Percentiles rank a stretch among this genome's conserved stretches.
Conservation (phyloP, 2,329 filamentous ascomycete species). For the Cladophialophora immunda region DNA sequence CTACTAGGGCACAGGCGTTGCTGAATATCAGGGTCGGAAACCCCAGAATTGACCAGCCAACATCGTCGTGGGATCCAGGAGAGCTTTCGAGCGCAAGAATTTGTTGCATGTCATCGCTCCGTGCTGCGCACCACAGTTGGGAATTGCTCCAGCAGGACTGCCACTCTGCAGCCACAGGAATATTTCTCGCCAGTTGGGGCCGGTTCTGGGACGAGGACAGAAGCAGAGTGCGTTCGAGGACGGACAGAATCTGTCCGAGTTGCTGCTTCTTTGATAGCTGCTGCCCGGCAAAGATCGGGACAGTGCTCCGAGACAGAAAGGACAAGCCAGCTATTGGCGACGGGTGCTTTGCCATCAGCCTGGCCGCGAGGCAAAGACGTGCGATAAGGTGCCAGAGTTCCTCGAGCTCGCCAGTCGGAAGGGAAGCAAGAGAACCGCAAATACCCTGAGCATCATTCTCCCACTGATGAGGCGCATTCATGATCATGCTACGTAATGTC, state of each 20-base stretch:
- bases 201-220: too few species aligned
- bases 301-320: not conserved
- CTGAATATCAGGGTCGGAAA: conserved; percentile 22
- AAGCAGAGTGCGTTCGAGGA: too few species aligned
- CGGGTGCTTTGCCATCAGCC: not conserved
- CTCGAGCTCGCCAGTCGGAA: not conserved
- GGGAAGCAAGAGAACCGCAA: not conserved
- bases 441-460: not conserved
- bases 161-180: conserved; percentile 11
- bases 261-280: conserved; percentile 11
- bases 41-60: not conserved
- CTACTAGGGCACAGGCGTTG: conserved; percentile 22
- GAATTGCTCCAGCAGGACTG: conserved; percentile 18
- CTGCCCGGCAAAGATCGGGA: conserved; percentile 7
- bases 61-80: not conserved
- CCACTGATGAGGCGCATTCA: not conserved
- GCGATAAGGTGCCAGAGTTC: not conserved
- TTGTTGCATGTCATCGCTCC: conserved; percentile 20
- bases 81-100: conserved; percentile 16
- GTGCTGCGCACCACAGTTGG: conserved; percentile 15
- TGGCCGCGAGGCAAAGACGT: not conserved
- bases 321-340: too few species aligned
- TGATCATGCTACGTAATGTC: not conserved
- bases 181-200: too few species aligned
- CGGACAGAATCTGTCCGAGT: not conserved